Evolutionary conservation across 2,329 filamentous ascomycete species (phyloP).

Genomic region (Rugonectria rugulosa): DNA sequence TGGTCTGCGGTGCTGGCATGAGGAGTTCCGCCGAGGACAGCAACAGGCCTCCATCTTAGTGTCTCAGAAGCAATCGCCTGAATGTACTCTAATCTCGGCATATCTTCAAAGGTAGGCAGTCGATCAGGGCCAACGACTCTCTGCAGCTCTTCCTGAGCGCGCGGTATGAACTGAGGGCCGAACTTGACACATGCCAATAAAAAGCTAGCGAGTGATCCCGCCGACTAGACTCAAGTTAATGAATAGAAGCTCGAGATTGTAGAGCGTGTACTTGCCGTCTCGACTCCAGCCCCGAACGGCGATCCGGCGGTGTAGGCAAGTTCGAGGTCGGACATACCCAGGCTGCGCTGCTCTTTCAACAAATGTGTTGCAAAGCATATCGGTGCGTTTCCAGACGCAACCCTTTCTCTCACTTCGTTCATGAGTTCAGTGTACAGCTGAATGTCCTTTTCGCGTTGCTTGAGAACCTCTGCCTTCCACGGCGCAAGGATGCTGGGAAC

Average conservation of each 20-base stretch:
- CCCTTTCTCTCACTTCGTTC: conserved; percentile 48
- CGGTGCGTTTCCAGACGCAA: conserved; percentile 40
- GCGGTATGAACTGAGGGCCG: conserved; percentile 55
- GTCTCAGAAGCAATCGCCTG: conserved; percentile 49
- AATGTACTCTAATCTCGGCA: conserved; percentile 44
- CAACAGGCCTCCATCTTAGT: conserved; percentile 51
- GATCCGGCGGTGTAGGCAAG: conserved; percentile 54
- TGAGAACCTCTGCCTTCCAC: conserved; percentile 49
- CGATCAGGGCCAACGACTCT: conserved; percentile 46
- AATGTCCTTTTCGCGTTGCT: conserved; percentile 48
- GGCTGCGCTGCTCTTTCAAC: conserved; percentile 47
- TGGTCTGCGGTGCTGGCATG: conserved; percentile 55
- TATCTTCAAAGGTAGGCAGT: conserved; percentile 48
- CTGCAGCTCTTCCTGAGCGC: conserved; percentile 50
- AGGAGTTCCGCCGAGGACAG: conserved; percentile 52
- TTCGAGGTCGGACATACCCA: conserved; percentile 52
- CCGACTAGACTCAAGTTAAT: no score
- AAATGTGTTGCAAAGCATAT: conserved; percentile 54
- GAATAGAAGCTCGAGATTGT: no score
- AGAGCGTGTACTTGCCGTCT: conserved; percentile 44
- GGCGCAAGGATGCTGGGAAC: conserved; percentile 48
- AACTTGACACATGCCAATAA: conserved; percentile 61
- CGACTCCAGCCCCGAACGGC: conserved; percentile 54
- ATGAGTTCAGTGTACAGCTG: conserved; percentile 49
- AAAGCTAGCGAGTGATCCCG: conserved; percentile 57